Percentiles rank a stretch among this genome's conserved stretches.
These are phyloP conservation scores for Neurospora sp. DNA, from an alignment of 495 filamentous ascomycete genomes.

Conservation along the genomic window DNA sequence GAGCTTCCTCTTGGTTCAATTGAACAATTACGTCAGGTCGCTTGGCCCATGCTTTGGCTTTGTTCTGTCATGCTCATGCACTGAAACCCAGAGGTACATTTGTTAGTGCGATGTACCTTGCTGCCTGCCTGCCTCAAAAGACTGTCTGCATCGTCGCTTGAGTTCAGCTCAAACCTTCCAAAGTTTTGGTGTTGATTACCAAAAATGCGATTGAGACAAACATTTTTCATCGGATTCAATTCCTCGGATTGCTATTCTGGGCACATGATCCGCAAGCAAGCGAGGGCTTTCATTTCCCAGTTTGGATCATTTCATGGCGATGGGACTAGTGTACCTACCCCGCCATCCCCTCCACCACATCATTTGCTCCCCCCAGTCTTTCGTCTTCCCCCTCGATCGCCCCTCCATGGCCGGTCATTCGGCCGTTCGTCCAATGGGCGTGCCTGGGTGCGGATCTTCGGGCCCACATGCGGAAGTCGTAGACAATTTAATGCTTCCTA, in stretches of 20 bases:
- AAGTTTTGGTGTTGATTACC: background rate
- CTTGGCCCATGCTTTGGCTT: background rate
- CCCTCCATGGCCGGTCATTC: background rate
- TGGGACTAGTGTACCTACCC: background rate
- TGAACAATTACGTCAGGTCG: background rate
- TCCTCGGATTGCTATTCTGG: background rate
- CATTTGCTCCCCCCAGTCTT: background rate
- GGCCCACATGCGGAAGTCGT: background rate
- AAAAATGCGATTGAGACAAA: no score
- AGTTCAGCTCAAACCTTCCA: background rate
- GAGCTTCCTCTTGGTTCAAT: background rate
- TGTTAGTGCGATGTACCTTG: background rate
- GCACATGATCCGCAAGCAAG: background rate
- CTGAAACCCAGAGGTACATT: background rate
- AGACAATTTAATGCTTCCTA: background rate
- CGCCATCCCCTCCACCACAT: background rate
- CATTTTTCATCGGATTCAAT: background rate
- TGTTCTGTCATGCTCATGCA: background rate
- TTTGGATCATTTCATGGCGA: background rate
- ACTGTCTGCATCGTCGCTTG: background rate
- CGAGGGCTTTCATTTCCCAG: background rate
- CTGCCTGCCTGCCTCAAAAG: background rate
- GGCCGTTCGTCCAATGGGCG: background rate
- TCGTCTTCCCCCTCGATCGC: background rate
- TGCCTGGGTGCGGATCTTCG: background rate